Conservation (phyloP, 2,329 filamentous ascomycete genomes). For the Beauveria sp. region DNA sequence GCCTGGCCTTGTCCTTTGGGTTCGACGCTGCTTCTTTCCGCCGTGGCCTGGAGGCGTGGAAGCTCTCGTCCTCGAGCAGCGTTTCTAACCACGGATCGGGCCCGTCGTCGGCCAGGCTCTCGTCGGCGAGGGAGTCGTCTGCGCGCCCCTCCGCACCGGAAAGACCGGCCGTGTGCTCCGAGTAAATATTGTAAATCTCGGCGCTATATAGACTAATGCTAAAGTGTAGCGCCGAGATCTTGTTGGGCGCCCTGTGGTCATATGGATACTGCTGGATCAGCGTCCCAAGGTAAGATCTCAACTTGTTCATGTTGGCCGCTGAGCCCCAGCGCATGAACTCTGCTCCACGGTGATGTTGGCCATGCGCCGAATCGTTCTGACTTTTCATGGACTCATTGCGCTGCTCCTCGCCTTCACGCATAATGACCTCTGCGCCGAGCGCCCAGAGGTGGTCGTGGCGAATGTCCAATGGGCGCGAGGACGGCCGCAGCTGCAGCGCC, state of each 20-base stretch:
- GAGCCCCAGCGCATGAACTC: constrained; percentile 33
- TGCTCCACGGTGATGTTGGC: not conserved
- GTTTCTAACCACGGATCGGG: not conserved
- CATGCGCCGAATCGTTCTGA: not conserved
- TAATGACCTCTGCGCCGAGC: constrained; percentile 75
- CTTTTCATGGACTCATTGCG: constrained; percentile 6
- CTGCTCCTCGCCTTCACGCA: constrained; percentile 47
- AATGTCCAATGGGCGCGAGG: constrained; percentile 51
- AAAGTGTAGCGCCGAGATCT: constrained; percentile 64
- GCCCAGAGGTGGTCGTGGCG: constrained; percentile 68
- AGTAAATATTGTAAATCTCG: constrained; percentile 69
- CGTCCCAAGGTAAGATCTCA: constrained; percentile 62
- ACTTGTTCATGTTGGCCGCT: constrained; percentile 36
- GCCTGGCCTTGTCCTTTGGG: constrained; percentile 32
- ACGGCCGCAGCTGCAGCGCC: constrained; percentile 49
- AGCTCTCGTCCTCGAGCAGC: constrained; percentile 8
- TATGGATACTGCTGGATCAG: constrained; percentile 72
- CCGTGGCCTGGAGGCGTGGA: constrained; percentile 1
- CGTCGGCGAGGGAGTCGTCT: constrained; percentile 2
- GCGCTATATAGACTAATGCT: constrained; percentile 73
- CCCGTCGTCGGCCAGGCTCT: not conserved
- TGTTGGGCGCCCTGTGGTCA: constrained; percentile 50
- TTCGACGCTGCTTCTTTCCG: not conserved
- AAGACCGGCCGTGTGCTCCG: constrained; percentile 44
- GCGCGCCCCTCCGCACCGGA: constrained; percentile 26